A percentile compares a stretch with the other conserved stretches of the same genome.
These are phyloP conservation scores for Digitaria exilis DNA, from an alignment of 202 grass and related monocot species.

Conservation along the genomic window DNA sequence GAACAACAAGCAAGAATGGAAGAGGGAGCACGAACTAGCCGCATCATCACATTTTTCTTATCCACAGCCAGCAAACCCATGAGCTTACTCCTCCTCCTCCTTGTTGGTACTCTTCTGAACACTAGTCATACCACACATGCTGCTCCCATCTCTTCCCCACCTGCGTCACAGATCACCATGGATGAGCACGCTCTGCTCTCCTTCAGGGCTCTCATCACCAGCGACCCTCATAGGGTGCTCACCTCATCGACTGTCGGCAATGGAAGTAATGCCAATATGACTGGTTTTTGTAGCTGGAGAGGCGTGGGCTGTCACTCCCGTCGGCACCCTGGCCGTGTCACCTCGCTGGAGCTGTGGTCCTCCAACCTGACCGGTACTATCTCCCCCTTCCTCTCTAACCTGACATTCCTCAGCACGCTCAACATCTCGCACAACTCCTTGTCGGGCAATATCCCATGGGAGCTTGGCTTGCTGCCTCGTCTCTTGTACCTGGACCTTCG, in stretches of 20 bases:
- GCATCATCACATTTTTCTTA: too few relatives aligned
- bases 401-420: constrained; percentile 53
- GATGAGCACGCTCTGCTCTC: constrained; percentile 24
- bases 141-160: not conserved
- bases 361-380: constrained; percentile 34
- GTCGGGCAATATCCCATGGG: constrained; percentile 44
- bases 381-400: constrained; percentile 50
- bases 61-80: not conserved
- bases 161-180: too few relatives aligned
- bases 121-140: not conserved
- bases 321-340: constrained; percentile 17
- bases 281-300: constrained; percentile 43
- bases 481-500: constrained; percentile 59
- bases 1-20: too few relatives aligned
- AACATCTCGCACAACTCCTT: constrained; percentile 38
- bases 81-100: not conserved
- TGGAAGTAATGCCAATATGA: not conserved
- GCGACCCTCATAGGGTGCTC: constrained; percentile 38
- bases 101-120: not conserved
- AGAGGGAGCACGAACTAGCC: too few relatives aligned
- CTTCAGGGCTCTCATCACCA: not conserved
- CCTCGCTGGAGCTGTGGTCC: constrained; percentile 36
- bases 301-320: constrained; percentile 45
- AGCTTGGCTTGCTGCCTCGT: constrained; percentile 56
- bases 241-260: constrained; percentile 37